phyloP scores from a whole-genome alignment of 2,329 filamentous ascomycete species.

The Zalaria sp. region DNA sequence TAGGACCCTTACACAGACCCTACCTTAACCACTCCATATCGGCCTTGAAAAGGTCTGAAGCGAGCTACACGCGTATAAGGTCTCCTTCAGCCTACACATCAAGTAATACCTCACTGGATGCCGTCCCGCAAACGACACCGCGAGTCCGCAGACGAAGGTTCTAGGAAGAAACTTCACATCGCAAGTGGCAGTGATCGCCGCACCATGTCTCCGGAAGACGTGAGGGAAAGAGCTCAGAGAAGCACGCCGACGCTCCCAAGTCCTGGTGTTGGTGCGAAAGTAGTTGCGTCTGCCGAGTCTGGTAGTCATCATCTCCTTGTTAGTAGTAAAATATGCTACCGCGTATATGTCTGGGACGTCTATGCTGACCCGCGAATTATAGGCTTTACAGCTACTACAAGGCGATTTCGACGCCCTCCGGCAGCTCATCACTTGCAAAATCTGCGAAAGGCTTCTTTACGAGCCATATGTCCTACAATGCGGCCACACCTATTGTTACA shows the following conservation, averaged over 20 bases:
- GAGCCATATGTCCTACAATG: slow-evolving; percentile 55
- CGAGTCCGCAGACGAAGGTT: slow-evolving; percentile 1
- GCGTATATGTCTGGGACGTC: too few relatives aligned
- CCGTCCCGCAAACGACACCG: slow-evolving; percentile 3
- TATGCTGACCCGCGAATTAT: too few relatives aligned
- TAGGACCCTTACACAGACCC: too few relatives aligned
- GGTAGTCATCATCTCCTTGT: neutral
- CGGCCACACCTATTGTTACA: slow-evolving; percentile 61
- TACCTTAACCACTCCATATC: too few relatives aligned
- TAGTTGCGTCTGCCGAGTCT: neutral
- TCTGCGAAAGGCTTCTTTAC: slow-evolving; percentile 54
- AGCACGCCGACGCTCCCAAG: neutral
- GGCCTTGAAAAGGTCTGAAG: too few relatives aligned
- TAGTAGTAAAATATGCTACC: too few relatives aligned
- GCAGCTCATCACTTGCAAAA: slow-evolving; percentile 48
- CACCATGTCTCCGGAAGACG: neutral
- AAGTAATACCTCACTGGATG: neutral
- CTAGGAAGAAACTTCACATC: slow-evolving; percentile 1
- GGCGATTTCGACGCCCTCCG: slow-evolving; percentile 48
- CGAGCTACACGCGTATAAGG: too few relatives aligned
- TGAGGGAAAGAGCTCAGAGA: neutral
- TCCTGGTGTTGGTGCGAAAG: neutral
- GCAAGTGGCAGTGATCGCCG: neutral
- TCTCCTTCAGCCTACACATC: too few relatives aligned
- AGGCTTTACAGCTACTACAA: slow-evolving; percentile 9